phyloP scores from a whole-genome alignment of 352 stramenopile species.

The Globisporangium emineosum region DNA sequence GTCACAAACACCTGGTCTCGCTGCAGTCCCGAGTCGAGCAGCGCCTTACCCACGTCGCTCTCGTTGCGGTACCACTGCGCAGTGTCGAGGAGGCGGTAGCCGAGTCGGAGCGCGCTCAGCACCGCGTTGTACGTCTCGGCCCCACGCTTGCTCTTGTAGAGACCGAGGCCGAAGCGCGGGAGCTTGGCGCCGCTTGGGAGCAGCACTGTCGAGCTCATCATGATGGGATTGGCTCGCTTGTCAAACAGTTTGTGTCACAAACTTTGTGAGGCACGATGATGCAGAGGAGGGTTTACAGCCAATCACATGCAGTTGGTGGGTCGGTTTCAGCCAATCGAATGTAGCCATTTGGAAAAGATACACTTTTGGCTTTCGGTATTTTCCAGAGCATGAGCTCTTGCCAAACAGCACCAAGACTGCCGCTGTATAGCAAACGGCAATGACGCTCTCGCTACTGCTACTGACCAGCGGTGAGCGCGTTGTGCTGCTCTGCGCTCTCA shows the following conservation, averaged over 20 bases:
- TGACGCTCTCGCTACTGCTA: not conserved
- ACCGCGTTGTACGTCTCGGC: constrained; percentile 55
- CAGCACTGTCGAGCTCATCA: not conserved
- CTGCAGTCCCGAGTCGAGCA: constrained; percentile 65
- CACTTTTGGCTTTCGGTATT: not conserved
- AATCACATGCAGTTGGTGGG: not conserved
- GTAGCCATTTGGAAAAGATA: not conserved
- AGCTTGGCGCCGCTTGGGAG: constrained; percentile 44
- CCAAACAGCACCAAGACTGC: not conserved
- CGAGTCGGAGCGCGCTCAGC: constrained; percentile 49
- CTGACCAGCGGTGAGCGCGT: constrained; percentile 7
- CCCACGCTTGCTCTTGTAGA: constrained; percentile 48
- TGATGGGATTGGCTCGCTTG: too few species aligned
- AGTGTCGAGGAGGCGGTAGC: constrained; percentile 89
- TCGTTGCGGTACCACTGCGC: constrained; percentile 90
- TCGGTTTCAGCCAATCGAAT: constrained; percentile 1
- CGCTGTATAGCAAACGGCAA: not conserved
- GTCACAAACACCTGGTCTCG: constrained; percentile 83
- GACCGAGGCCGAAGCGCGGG: constrained; percentile 43
- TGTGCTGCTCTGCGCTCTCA: not conserved
- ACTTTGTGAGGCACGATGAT: too few species aligned
- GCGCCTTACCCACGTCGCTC: constrained; percentile 64
- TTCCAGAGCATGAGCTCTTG: not conserved
- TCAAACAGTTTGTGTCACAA: too few species aligned
- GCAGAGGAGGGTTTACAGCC: too few species aligned